Conservation (phyloP, 805 yeast species). For the Starmera pachycereana region DNA sequence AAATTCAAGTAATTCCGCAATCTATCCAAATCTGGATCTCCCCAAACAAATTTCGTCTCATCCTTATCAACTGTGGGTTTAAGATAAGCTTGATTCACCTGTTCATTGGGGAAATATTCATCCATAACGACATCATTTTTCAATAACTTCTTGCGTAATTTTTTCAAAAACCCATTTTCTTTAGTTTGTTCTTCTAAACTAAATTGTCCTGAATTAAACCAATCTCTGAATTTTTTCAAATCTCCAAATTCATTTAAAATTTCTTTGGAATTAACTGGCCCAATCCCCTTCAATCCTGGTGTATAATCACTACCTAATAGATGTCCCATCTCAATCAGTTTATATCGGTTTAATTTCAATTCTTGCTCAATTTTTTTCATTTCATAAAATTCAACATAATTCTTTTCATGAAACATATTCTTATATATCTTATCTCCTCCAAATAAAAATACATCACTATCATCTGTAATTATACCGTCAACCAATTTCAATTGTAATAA, state of each 20-base stretch:
- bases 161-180: slow-evolving; percentile 42
- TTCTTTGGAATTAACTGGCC: slow-evolving; percentile 90
- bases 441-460: slow-evolving; percentile 90
- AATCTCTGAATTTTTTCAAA: slow-evolving; percentile 25
- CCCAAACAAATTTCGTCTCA: slow-evolving; percentile 77
- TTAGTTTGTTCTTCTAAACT: slow-evolving; percentile 27
- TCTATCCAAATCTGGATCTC: slow-evolving; percentile 74
- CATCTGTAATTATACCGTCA: slow-evolving; percentile 95
- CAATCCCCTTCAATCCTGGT: slow-evolving; percentile 84
- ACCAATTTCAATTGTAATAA: slow-evolving; percentile 58
- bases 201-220: slow-evolving; percentile 34
- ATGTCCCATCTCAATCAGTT: slow-evolving; percentile 71
- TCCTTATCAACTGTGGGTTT: slow-evolving; percentile 82
- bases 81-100: slow-evolving; percentile 64
- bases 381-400: slow-evolving; percentile 80
- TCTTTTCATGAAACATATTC: slow-evolving; percentile 89
- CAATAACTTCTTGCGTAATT: slow-evolving; percentile 43
- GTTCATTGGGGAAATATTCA: slow-evolving; percentile 56
- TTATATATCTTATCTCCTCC: slow-evolving; percentile 81
- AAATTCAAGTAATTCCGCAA: slow-evolving; percentile 58
- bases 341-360: slow-evolving; percentile 52
- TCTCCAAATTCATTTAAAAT: slow-evolving; percentile 72
- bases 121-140: slow-evolving; percentile 48
- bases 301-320: slow-evolving; percentile 93
- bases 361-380: slow-evolving; percentile 45